Conservation (phyloP, 1,284 basidiomycete genomes). For the Mycena sp. region DNA sequence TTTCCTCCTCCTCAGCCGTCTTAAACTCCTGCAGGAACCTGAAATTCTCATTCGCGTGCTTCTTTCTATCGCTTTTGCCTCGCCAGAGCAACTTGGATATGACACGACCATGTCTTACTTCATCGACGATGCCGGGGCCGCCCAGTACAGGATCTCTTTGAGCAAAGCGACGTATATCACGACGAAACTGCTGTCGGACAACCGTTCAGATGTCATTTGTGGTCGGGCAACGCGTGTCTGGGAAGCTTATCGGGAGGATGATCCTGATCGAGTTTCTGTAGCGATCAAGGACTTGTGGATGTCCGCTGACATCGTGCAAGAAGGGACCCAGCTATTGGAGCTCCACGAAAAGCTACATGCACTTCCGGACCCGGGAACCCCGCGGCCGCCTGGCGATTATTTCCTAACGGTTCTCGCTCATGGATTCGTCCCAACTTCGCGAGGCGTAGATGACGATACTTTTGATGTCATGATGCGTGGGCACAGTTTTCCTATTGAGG, state of each 20-base stretch:
- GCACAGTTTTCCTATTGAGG: not conserved
- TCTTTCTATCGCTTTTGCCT: not conserved
- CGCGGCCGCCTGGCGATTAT: not conserved
- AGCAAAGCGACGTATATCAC: not conserved
- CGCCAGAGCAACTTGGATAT: not conserved
- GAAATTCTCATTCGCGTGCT: not conserved
- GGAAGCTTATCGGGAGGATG: conserved; percentile 13
- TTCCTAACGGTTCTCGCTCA: not conserved
- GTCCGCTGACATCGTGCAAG: conserved; percentile 3
- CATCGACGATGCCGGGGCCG: not conserved
- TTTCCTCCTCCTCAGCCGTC: too few relatives aligned
- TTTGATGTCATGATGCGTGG: not conserved
- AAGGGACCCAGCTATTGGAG: conserved; percentile 10
- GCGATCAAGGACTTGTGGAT: conserved; percentile 24
- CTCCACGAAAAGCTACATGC: not conserved
- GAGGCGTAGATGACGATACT: conserved; percentile 4
- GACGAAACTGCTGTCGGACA: conserved; percentile 1
- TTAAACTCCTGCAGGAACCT: too few relatives aligned
- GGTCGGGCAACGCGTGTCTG: conserved; percentile 14
- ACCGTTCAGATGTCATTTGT: not conserved
- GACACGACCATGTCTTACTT: conserved; percentile 1
- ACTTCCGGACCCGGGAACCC: not conserved
- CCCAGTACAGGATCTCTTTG: not conserved
- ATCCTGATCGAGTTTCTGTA: not conserved
- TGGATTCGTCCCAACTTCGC: not conserved